phyloP scores from a whole-genome alignment of 148 eudicot species.

The Beta vulgaris region DNA sequence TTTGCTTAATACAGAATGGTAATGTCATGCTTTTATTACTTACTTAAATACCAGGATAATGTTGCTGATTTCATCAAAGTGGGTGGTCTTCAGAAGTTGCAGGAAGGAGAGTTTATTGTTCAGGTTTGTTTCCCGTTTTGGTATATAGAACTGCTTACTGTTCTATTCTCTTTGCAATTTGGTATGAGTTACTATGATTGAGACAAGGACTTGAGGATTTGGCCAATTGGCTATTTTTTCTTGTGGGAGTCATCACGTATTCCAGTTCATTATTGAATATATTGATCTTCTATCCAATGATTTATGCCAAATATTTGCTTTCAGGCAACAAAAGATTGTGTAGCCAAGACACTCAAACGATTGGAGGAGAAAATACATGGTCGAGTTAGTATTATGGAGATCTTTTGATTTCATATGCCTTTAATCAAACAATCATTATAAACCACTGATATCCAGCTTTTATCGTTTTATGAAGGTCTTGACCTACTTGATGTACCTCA shows the following conservation, averaged over 20 bases:
- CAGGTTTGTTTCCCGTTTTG: slow-evolving; percentile 44
- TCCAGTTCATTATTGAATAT: neutral
- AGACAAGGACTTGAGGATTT: neutral
- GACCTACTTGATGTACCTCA: slow-evolving; percentile 64
- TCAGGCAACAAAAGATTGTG: slow-evolving; percentile 89
- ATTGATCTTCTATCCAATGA: neutral
- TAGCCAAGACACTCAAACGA: slow-evolving; percentile 82
- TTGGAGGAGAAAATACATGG: slow-evolving; percentile 93
- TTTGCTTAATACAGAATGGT: too few relatives aligned
- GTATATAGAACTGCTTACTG: neutral
- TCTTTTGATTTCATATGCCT: slow-evolving; percentile 15
- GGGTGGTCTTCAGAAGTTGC: slow-evolving; percentile 84
- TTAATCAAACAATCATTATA: neutral
- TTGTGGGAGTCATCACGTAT: neutral
- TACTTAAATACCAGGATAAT: slow-evolving; percentile 53
- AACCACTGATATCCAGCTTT: neutral
- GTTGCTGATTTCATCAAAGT: slow-evolving; percentile 63
- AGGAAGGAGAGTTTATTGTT: slow-evolving; percentile 81
- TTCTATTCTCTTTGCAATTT: neutral
- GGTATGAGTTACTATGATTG: slow-evolving; percentile 5
- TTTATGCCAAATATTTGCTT: neutral
- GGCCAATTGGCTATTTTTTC: neutral
- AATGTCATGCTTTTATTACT: neutral
- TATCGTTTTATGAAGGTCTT: slow-evolving; percentile 47
- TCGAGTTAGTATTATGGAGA: slow-evolving; percentile 46